Base-by-base conservation (phyloP, 1,284 basidiomycete species). In the Lentinus polychrous region DNA sequence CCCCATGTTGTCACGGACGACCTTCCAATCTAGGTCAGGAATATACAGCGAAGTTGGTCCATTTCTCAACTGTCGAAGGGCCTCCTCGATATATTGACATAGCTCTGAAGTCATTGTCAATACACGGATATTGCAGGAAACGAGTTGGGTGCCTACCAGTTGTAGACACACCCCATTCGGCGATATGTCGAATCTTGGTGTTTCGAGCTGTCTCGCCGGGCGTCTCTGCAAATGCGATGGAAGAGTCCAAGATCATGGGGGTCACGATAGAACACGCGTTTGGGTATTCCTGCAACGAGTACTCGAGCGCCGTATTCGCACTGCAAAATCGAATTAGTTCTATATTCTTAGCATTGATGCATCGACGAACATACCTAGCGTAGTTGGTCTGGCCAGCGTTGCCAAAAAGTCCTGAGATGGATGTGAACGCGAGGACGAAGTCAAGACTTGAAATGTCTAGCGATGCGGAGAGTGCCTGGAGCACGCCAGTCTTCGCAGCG, bases 341-440 rank as follows among this genome's bases (percentile, higher is more conserved):
- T 17, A n/a, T 22, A 1, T 15, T 6, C n/a, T 15, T n/a, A 40
- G 18, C 10, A 27, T 41, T 7, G 33, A 42, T 18, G 14, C n/a
- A n/a, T n/a, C n/a, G 32, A 18, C 12, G 5, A 10, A 53, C 66
- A 49, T 44, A 71, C 69, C 58, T 58, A 2, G 64, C 57, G 55
- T 73, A 73, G 49, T 67, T 71, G 1, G 70, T 65, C 52, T 74
- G 70, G 1, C 70, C 72, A 10, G 60, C 55, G 50, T 62, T 68
- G 6, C 72, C 72, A 40, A 69, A 64, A 15, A 66, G 39, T 1
- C 60, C 62, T 1, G 64, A 56, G 1, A 71, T 56, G 0, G 68
- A 69, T 0, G 70, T 68, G 48, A 71, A 66, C 0, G 62, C 57
- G 34, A 72, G 49, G 1, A 71, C 35, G 53, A 72, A 73, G 27